Evolutionary conservation across 495 filamentous ascomycete genomes (phyloP).

Genomic region (Cryomyces minteri): DNA sequence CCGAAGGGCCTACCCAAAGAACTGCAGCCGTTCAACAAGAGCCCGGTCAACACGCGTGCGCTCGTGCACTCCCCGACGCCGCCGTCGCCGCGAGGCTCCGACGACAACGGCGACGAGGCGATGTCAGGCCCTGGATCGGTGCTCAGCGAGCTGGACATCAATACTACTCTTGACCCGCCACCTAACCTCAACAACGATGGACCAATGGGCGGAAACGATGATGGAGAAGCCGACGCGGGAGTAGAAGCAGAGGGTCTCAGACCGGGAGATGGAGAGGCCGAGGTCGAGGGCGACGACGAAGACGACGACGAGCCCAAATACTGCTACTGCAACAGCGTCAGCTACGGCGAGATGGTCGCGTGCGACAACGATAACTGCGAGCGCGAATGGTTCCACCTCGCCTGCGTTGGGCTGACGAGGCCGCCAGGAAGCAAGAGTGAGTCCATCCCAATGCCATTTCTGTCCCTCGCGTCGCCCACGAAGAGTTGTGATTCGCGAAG

Average conservation of each 20-base stretch:
- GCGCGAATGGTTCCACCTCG: slow-evolving; percentile 91
- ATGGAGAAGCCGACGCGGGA: background rate
- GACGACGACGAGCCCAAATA: slow-evolving; percentile 75
- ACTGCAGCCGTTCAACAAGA: background rate
- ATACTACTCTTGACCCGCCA: background rate
- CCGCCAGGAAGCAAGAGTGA: slow-evolving; percentile 70
- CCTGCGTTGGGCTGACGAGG: slow-evolving; percentile 73
- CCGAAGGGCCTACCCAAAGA: background rate
- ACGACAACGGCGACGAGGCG: background rate
- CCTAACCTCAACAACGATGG: background rate
- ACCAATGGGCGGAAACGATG: background rate
- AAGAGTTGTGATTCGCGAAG: background rate
- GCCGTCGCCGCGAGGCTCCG: background rate
- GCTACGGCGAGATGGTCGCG: slow-evolving; percentile 96
- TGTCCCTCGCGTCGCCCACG: background rate
- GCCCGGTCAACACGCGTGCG: too few species aligned
- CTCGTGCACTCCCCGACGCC: background rate
- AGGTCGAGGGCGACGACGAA: slow-evolving; percentile 28
- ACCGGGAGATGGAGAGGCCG: background rate
- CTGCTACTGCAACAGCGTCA: slow-evolving; percentile 84
- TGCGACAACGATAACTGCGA: slow-evolving; percentile 79
- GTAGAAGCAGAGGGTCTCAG: slow-evolving; percentile 12
- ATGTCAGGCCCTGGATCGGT: background rate
- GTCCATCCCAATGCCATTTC: slow-evolving; percentile 14
- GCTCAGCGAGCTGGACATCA: background rate